Percentiles rank a stretch among this genome's conserved stretches.
Conservation (phyloP, 768 basidiomycete species). For the Boletus edulis region DNA sequence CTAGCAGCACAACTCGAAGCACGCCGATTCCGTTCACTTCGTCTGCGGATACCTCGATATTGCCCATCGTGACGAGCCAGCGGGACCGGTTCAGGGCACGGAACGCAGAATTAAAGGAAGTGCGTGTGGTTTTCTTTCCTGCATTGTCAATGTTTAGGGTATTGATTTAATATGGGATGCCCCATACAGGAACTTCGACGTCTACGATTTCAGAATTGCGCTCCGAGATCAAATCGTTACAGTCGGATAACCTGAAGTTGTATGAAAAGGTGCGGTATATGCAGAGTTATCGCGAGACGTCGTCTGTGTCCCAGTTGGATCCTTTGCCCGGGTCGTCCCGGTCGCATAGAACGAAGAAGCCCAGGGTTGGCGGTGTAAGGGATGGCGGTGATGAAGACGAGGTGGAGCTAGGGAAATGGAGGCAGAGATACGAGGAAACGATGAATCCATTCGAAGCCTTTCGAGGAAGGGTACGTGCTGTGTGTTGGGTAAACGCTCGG, state of each 20-base stretch:
- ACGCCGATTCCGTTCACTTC: constrained; percentile 71
- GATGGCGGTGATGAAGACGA: constrained; percentile 35
- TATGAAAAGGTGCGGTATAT: constrained; percentile 99
- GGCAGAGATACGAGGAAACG: constrained; percentile 89
- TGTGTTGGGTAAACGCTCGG: neutral
- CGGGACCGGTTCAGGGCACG: constrained; percentile 96
- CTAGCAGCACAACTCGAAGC: constrained; percentile 35
- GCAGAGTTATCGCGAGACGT: constrained; percentile 90
- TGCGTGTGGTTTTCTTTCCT: constrained; percentile 26
- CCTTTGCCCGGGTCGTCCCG: constrained; percentile 50
- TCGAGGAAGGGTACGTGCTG: constrained; percentile 76
- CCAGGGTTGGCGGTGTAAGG: neutral
- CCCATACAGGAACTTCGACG: constrained; percentile 79
- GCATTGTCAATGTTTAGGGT: no score
- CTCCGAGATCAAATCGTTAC: constrained; percentile 85
- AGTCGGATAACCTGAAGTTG: constrained; percentile 93
- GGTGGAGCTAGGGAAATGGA: constrained; percentile 85
- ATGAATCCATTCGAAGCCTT: constrained; percentile 99
- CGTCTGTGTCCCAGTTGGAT: constrained; percentile 61
- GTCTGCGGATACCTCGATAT: constrained; percentile 87
- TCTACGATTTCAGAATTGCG: constrained; percentile 91
- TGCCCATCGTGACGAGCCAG: constrained; percentile 98
- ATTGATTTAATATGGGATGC: no score
- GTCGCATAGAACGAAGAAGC: constrained; percentile 2
- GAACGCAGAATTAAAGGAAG: constrained; percentile 96